Evolutionary conservation across 1,139 yeast genomes (phyloP).

Genomic region (Scheffersomyces segobiensis): DNA sequence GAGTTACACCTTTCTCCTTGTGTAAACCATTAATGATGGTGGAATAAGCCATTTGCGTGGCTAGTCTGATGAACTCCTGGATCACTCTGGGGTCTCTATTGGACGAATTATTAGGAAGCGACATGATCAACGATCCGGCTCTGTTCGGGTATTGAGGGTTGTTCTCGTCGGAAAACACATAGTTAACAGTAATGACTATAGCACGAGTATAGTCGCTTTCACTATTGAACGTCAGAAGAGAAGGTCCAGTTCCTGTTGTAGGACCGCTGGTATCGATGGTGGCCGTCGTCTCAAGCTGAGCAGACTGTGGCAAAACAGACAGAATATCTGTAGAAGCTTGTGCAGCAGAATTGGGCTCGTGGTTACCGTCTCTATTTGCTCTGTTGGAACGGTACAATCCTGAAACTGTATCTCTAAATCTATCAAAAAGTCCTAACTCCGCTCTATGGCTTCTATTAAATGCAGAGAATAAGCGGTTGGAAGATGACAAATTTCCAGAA

Average conservation of each 20-base stretch:
- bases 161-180: conserved; percentile 45
- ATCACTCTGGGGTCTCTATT: conserved; percentile 54
- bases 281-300: not conserved
- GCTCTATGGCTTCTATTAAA: conserved; percentile 5
- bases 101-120: conserved; percentile 63
- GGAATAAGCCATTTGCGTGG: conserved; percentile 68
- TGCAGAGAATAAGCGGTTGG: not conserved
- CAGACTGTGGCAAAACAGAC: not conserved
- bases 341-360: not conserved
- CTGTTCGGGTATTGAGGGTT: conserved; percentile 44
- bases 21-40: conserved; percentile 51
- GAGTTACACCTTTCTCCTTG: conserved; percentile 51
- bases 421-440: conserved; percentile 14
- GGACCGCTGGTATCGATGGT: not conserved
- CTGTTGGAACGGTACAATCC: conserved; percentile 7
- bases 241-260: conserved; percentile 1
- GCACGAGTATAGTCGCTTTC: conserved; percentile 18
- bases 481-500: not conserved
- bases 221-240: conserved; percentile 1
- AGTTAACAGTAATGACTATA: conserved; percentile 46
- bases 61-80: conserved; percentile 60
- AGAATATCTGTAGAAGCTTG: not conserved
- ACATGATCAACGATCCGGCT: conserved; percentile 57
- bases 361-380: not conserved
- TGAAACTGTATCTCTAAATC: conserved; percentile 16